Base-by-base conservation (phyloP, 306 rosid genomes). In the Medicago lupulina region DNA sequence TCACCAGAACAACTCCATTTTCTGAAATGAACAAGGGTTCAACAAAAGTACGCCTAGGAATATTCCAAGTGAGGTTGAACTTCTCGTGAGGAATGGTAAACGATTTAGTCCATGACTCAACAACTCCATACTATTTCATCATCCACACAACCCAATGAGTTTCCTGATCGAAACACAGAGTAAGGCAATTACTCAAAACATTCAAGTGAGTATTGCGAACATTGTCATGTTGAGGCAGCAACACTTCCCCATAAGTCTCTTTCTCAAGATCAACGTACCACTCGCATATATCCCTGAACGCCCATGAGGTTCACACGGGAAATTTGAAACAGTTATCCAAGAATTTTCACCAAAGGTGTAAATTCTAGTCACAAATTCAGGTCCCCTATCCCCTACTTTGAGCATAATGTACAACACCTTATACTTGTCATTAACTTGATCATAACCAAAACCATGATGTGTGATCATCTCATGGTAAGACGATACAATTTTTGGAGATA, bases 171-270 rank as follows among this genome's bases (percentile, higher is more conserved):
- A 7, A 39, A 39, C 43, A 50, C 9, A 15, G 9, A 50, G 19
- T 15, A 1, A 50, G 19, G 1, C 21, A 7, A 8, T 50, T 3
- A 6, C 10, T 50, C 10, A 50, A n/a, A n/a, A 50, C 10, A 50
- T 1, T 4, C 9, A 50, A 9, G 2, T 0, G 4, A 15, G 3
- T 0, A 49, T n/a, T n/a, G 10, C 0, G 7, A 0, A 0, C 19
- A 6, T 6, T 1, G 7, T 15, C 4, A 6, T 15, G 15, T n/a
- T 15, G 19, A 6, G 55, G 55, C 0, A 50, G 8, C 55, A 50
- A 50, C 10, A 50, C 3, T 50, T 50, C 10, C 21, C 7, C 15
- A 1, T 50, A 50, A 50, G 57, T 50, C 10, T 50, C 57, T 0
- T 6, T 50, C 57, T 50, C 21, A 1, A n/a, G 2, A 50, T 50